Evolutionary conservation across 345 rosid genomes (phyloP), one percentile per base, ranked within the genome.

Genomic region (Rhizophora apiculata): DNA sequence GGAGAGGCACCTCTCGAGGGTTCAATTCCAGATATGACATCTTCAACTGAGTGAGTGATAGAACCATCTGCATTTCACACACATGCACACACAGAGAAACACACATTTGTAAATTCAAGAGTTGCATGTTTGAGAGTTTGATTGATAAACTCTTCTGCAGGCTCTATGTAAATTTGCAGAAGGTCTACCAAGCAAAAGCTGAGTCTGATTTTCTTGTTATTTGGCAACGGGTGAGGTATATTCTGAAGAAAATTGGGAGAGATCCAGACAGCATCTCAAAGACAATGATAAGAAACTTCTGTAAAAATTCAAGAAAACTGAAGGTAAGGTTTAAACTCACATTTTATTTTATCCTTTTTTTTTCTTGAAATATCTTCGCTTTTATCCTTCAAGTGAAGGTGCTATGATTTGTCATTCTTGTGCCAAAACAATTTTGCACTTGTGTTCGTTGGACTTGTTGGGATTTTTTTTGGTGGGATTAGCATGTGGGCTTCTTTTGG

Each of bases 1-100:
- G 96, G 93, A 43, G 99, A 92, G 80, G 90, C 82, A 73, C 99
- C 99, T 21, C 96, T 95, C 63, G 97, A 92, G 85, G 99, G 99
- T 49, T 88, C 94, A n/a, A 89, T 94, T 63, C 99, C 97, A 11
- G 99, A 94, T 83, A 94, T 94, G 96, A 94, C 99, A 32, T 94
- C 99, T 74, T 91, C 99, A 74, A 94, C 99, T 30, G 99, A 94
- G 99, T 94, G 60, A 84, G 95, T 86, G 52, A 54, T 61, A 15
- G 20, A 39, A 15, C 22, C 20, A 1, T 67, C 29, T 48, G 29
- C 32, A 32, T 10, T 32, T 18, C 51, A 11, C 22, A 54, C 36
- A 31, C 13, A 53, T 13, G 3, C 34, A 20, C 48, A 46, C 15
- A 54, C 19, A 60, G 56, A 66, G 48, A 29, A 49, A 37, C 72